A percentile compares a stretch with the other conserved stretches of the same genome.
Evolutionary conservation across 352 stramenopile genomes (phyloP).

Genomic region (Phytopythium kandeliae): DNA sequence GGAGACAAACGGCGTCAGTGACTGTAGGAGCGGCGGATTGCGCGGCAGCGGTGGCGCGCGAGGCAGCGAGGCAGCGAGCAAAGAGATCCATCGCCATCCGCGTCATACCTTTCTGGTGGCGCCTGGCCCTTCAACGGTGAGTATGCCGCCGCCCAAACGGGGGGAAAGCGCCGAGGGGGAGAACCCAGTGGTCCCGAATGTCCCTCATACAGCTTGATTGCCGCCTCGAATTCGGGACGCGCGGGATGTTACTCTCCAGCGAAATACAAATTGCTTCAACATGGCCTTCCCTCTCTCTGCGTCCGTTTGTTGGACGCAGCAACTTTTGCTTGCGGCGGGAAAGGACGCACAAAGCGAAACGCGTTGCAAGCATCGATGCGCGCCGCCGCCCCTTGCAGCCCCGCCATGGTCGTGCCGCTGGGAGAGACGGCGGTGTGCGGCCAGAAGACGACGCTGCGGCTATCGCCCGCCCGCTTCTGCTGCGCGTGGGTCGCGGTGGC

Average conservation of each 20-base stretch:
- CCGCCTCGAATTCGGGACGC: background rate
- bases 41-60: background rate
- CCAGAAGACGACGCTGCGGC: constrained; percentile 2
- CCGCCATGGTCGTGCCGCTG: too few relatives aligned
- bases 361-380: too few relatives aligned
- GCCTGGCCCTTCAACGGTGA: constrained; percentile 3
- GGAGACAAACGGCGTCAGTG: background rate
- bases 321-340: background rate
- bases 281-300: too few relatives aligned
- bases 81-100: background rate
- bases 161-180: background rate
- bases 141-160: background rate
- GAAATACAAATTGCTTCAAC: background rate
- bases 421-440: too few relatives aligned
- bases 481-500: constrained; percentile 6
- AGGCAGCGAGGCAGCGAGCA: background rate
- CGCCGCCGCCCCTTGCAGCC: too few relatives aligned
- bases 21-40: background rate
- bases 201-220: background rate
- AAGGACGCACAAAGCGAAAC: too few relatives aligned
- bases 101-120: background rate
- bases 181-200: constrained; percentile 3
- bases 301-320: too few relatives aligned
- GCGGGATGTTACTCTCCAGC: background rate
- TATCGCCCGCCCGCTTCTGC: constrained; percentile 3